phyloP scores from a whole-genome alignment of 1,139 yeast genomes.

The Eremothecium cymbalariae region DNA sequence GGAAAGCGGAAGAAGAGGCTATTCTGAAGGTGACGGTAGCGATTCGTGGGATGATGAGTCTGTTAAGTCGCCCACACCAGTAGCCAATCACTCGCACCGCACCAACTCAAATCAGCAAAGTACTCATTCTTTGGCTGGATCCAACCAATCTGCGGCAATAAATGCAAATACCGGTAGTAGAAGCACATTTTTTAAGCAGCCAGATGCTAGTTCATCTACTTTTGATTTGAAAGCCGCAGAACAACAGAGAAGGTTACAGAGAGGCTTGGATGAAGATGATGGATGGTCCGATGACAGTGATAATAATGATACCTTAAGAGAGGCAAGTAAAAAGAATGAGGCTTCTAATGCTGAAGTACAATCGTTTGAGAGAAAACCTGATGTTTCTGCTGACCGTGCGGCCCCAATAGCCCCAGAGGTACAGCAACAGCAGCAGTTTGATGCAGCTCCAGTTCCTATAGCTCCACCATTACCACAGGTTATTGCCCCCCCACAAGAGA shows the following conservation, averaged over 20 bases:
- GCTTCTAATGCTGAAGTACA: too few species aligned
- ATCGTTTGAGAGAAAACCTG: too few species aligned
- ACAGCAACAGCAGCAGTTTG: too few species aligned
- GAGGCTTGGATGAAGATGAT: slow-evolving; percentile 48
- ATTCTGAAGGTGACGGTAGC: slow-evolving; percentile 10
- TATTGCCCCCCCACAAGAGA: too few species aligned
- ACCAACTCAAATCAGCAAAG: neutral
- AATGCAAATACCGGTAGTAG: slow-evolving; percentile 19
- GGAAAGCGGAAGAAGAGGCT: slow-evolving; percentile 33
- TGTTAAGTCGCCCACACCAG: neutral
- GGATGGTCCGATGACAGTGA: slow-evolving; percentile 50
- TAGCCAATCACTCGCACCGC: neutral
- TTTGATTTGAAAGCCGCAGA: slow-evolving; percentile 51
- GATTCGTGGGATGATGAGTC: slow-evolving; percentile 11
- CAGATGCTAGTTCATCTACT: slow-evolving; percentile 22
- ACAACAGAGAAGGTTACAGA: slow-evolving; percentile 56
- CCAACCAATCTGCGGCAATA: neutral
- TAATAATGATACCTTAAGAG: slow-evolving; percentile 21
- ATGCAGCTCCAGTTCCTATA: slow-evolving; percentile 32
- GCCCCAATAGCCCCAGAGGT: slow-evolving; percentile 29
- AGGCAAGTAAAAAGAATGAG: too few species aligned
- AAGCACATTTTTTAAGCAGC: slow-evolving; percentile 45
- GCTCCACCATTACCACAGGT: slow-evolving; percentile 29
- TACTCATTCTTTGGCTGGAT: neutral
- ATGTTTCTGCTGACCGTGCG: slow-evolving; percentile 14